phyloP scores from a whole-genome alignment of 2,329 filamentous ascomycete species.

The Nigrospora oryzae region DNA sequence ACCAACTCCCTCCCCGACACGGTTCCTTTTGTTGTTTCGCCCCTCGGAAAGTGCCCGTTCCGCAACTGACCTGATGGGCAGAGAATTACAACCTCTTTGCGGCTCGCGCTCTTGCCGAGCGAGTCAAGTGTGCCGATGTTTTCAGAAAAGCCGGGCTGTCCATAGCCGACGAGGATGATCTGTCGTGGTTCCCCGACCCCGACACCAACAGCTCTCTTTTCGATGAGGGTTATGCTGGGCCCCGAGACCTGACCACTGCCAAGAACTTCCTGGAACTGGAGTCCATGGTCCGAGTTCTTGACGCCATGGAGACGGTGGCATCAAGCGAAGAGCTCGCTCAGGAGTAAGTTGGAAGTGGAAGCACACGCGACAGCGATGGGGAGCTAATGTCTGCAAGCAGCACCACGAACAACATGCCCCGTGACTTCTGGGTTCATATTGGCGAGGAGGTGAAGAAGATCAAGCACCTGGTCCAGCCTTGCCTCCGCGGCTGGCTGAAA shows the following conservation, averaged over 20 bases:
- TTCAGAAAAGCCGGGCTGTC: conserved; percentile 27
- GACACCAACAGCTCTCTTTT: conserved; percentile 10
- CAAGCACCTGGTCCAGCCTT: conserved; percentile 47
- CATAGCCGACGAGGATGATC: conserved; percentile 22
- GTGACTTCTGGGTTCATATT: conserved; percentile 47
- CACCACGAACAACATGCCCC: conserved; percentile 19
- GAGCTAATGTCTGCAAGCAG: conserved; percentile 19
- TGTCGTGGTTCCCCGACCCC: conserved; percentile 21
- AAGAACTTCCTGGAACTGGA: conserved; percentile 62
- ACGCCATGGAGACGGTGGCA: conserved; percentile 59
- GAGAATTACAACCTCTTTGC: conserved; percentile 43
- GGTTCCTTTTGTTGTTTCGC: not conserved
- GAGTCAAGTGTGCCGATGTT: conserved; percentile 41
- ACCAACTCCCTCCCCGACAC: not conserved
- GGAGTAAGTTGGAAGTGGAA: conserved; percentile 33
- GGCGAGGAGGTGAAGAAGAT: conserved; percentile 43
- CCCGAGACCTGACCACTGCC: conserved; percentile 39
- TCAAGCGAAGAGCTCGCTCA: conserved; percentile 41
- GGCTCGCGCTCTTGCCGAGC: conserved; percentile 42
- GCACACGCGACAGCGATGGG: not conserved
- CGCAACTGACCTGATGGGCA: conserved; percentile 12
- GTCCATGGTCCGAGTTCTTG: conserved; percentile 54
- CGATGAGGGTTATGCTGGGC: conserved; percentile 25
- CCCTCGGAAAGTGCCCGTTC: too few relatives aligned
- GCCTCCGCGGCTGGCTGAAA: conserved; percentile 59